Evolutionary conservation across 116 monocot genomes (phyloP), one percentile per base, ranked within the genome.

Genomic region (Papilionanthe hybrid): DNA sequence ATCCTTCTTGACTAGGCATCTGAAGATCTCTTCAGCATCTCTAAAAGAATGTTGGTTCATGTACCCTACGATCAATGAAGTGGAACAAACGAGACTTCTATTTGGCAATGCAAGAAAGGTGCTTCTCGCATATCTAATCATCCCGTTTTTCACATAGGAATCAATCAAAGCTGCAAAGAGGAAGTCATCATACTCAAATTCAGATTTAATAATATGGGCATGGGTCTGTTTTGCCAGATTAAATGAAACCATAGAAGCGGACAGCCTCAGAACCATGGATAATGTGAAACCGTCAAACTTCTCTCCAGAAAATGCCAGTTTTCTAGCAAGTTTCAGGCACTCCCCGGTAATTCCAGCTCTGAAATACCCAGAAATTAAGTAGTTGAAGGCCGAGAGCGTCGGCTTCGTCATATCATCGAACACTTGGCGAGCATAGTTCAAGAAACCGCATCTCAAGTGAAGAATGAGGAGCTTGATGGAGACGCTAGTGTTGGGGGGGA

Each of bases 251-350:
- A 78, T 47, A 42, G 17, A 30, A 6, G 80, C 82, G 2, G 92
- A 91, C 30, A 91, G 69, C 82, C 94, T 97, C 55, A 94, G 78
- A 55, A 81, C 85, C 94, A 98, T 98, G 20, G 97, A 97, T 49
- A 97, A 82, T 1, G 88, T 85, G 79, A 98, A 98, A 57, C 78
- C 82, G 27, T 98, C 93, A 7, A 91, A 88, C 80, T 69, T 90
- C 56, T 83, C 86, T 60, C 80, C 86, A 4, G 76, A 82, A 67
- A 87, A 83, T 2, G 78, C 55, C 12, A 94, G 81, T 37, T 73
- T 80, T 7, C 87, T 69, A n/a, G 91, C 81, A 32, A 98, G 81
- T 3, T 68, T 71, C 8, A 98, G 83, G 20, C 86, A 73, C 19
- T 91, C 83, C 0, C 73, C 79, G 4, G 78, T 47, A 1, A 41